phyloP scores from a whole-genome alignment of 208 protist genomes.

The Leishmania aethiopica region DNA sequence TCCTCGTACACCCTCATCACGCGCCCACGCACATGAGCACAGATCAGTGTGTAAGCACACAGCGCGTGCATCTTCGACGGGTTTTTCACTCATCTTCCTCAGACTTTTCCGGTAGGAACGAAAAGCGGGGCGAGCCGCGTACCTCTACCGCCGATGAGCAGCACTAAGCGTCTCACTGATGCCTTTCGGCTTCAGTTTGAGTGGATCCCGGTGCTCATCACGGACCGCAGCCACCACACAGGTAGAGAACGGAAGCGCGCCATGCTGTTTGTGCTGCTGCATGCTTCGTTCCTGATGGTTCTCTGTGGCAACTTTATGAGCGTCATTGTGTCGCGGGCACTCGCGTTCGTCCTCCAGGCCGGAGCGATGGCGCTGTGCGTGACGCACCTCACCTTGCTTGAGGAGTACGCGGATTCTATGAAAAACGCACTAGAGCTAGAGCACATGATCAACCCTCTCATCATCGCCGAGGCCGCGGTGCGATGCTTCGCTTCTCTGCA shows the following conservation, averaged over 20 bases:
- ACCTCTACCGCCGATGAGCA: not conserved
- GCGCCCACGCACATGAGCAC: not conserved
- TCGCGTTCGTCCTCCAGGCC: constrained; percentile 63
- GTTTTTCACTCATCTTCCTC: not conserved
- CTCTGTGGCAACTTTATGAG: constrained; percentile 41
- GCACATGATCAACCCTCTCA: constrained; percentile 50
- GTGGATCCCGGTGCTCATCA: constrained; percentile 68
- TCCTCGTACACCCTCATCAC: not conserved
- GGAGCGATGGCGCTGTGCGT: constrained; percentile 44
- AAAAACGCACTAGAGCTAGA: constrained; percentile 68
- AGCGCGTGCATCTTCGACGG: not conserved
- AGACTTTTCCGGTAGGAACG: not conserved
- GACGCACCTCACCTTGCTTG: constrained; percentile 41
- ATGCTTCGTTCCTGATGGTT: constrained; percentile 52
- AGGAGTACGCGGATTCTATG: constrained; percentile 57
- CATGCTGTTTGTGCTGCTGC: constrained; percentile 57
- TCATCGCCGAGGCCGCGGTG: constrained; percentile 53
- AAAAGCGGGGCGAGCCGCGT: not conserved
- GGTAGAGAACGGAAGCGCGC: constrained; percentile 36
- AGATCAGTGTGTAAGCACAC: not conserved
- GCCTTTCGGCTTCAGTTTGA: constrained; percentile 68
- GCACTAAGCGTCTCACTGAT: constrained; percentile 29
- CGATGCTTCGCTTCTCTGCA: constrained; percentile 62
- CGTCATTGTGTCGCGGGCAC: constrained; percentile 38
- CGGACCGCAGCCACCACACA: constrained; percentile 40